These are phyloP conservation scores for Hypoxylon intermedium DNA, from an alignment of 495 filamentous ascomycete species.

Conservation along the genomic window DNA sequence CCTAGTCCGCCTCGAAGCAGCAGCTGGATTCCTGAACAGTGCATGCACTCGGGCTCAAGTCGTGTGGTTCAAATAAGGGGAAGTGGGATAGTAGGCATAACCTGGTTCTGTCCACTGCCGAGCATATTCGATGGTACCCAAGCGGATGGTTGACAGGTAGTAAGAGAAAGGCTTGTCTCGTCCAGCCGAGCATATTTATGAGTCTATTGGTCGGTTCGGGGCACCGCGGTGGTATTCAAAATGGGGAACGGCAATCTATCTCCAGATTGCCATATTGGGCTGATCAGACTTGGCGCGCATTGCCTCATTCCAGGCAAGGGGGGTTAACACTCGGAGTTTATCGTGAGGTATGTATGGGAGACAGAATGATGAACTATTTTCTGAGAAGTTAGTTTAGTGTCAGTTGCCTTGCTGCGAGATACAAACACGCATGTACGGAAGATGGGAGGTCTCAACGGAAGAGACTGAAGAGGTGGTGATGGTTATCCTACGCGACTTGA, in stretches of 20 bases:
- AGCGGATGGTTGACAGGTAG: background rate
- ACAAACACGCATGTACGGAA: too few species aligned
- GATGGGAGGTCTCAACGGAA: too few species aligned
- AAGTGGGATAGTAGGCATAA: background rate
- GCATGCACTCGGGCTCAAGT: background rate
- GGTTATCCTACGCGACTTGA: too few species aligned
- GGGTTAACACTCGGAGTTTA: background rate
- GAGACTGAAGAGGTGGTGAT: too few species aligned
- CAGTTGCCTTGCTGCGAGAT: too few species aligned
- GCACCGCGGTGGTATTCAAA: slow-evolving; percentile 16
- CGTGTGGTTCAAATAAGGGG: background rate
- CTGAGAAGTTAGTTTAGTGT: too few species aligned
- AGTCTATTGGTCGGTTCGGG: slow-evolving; percentile 4
- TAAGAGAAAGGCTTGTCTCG: slow-evolving; percentile 20
- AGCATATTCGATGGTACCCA: slow-evolving; percentile 13
- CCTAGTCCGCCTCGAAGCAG: slow-evolving; percentile 21
- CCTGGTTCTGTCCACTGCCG: background rate
- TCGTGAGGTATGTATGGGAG: too few species aligned
- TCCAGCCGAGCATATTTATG: background rate
- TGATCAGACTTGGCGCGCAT: background rate
- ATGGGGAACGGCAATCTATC: slow-evolving; percentile 21
- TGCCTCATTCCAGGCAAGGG: background rate
- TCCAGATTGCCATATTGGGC: slow-evolving; percentile 23
- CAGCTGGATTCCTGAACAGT: background rate
- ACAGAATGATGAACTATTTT: too few species aligned